Base-by-base conservation (phyloP, 306 rosid genomes). In the Quercus gilva region DNA sequence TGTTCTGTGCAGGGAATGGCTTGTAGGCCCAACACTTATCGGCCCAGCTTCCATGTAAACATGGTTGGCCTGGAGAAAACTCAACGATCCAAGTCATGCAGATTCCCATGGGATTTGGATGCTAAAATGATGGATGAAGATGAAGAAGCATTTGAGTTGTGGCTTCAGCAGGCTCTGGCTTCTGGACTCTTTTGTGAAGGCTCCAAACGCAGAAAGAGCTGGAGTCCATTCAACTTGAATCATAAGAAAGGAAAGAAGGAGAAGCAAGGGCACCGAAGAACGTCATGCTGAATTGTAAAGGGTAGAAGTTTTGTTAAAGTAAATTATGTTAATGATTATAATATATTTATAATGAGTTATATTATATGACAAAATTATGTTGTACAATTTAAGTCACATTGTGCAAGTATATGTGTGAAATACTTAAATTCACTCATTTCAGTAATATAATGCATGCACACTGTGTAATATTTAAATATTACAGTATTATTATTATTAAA, bases 91-190 rank as follows among this genome's bases (percentile, higher is more conserved):
- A 89, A 85, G 82, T 89, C 98, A 7, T 89, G 97, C 74, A 88
- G 99, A 84, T 96, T 78, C 81, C 97, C 96, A 0, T 93, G 99
- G 99, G 97, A 91, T 81, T 88, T 96, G 84, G 97, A 93, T 49
- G 99, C 98, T 0, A 98, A 96, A 83, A 93, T 91, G 97, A 85
- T 90, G 88, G 98, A 96, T 21, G 99, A 96, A 82, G 94, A 91
- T 3, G 99, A 91, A 79, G 98, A 96, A 78, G 98, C 92, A 43
- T 93, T 96, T 31, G 96, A 96, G 74, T 61, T 89, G 77, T 96
- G 99, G 99, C 94, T 96, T 81, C 98, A 96, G 88, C 90, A 96
- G 85, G 99, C 99, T 21, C 91, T 96, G 76, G 98, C 98, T 52
- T 88, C 96, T 0, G 99, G 99, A 55, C 81, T 91, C 84, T 96